These are phyloP conservation scores for Phanerodontia chrysosporium DNA, from an alignment of 768 basidiomycete species.

Conservation along the genomic window DNA sequence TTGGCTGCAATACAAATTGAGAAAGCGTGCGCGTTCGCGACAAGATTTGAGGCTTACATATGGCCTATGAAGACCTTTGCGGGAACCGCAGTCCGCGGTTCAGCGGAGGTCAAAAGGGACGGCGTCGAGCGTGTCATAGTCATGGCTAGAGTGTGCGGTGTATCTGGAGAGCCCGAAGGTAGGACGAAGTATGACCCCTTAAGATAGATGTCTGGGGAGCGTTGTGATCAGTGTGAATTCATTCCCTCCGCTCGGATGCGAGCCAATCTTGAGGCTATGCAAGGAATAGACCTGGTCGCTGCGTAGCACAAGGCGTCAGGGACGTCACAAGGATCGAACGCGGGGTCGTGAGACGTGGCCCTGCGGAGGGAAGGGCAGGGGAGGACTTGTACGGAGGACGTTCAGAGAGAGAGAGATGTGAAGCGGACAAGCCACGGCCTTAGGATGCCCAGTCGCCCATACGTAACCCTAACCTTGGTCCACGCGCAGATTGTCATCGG, in stretches of 20 bases:
- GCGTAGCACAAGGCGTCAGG: not conserved
- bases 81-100: slow-evolving; percentile 19
- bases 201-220: not conserved
- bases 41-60: slow-evolving; percentile 38
- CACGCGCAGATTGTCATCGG: not conserved
- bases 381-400: not conserved
- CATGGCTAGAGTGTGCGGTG: not conserved
- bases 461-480: not conserved
- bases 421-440: not conserved
- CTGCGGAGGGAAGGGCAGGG: not conserved
- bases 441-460: not conserved
- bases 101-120: slow-evolving; percentile 19
- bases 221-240: not conserved
- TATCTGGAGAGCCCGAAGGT: too few relatives aligned
- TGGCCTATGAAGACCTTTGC: slow-evolving; percentile 51
- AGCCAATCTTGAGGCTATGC: not conserved
- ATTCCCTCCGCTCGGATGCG: not conserved
- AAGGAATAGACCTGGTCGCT: not conserved
- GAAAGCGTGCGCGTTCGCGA: not conserved
- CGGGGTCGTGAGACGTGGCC: not conserved
- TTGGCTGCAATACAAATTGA: slow-evolving; percentile 43
- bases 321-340: not conserved
- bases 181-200: too few relatives aligned
- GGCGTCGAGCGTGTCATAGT: slow-evolving; percentile 22
- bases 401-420: not conserved